phyloP scores from a whole-genome alignment of 495 filamentous ascomycete genomes.

The Evernia prunastri region DNA sequence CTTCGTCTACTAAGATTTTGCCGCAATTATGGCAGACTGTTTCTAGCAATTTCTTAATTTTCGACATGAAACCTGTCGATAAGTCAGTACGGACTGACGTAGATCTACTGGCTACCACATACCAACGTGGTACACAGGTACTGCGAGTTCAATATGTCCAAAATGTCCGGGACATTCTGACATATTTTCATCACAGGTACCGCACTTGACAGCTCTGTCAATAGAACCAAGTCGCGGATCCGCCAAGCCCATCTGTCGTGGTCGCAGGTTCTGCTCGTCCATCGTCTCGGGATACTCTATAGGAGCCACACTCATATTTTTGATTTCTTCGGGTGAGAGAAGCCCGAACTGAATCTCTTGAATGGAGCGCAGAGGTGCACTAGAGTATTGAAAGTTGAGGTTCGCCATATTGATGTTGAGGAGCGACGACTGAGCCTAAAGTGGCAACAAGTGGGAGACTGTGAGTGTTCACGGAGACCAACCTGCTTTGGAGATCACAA shows the following conservation, averaged over 20 bases:
- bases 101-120: constrained; percentile 19
- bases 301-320: constrained; percentile 88
- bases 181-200: constrained; percentile 89
- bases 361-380: constrained; percentile 89
- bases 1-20: constrained; percentile 88
- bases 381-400: constrained; percentile 83
- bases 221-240: constrained; percentile 92
- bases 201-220: constrained; percentile 87
- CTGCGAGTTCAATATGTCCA: constrained; percentile 92
- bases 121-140: constrained; percentile 88
- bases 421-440: constrained; percentile 9
- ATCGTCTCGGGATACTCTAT: constrained; percentile 96
- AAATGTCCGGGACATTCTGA: constrained; percentile 96
- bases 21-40: constrained; percentile 97
- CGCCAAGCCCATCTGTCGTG: constrained; percentile 82
- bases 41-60: constrained; percentile 97
- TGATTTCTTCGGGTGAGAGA: constrained; percentile 93
- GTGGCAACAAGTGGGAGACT: constrained; percentile 6
- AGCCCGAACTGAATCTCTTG: constrained; percentile 99
- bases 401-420: constrained; percentile 67
- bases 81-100: constrained; percentile 30
- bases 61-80: constrained; percentile 75
- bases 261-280: constrained; percentile 86
- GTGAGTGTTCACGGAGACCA: constrained; percentile 8
- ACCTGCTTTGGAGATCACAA: constrained; percentile 11